phyloP scores from a whole-genome alignment of 495 filamentous ascomycete species.

The Penicillium pancosmium region DNA sequence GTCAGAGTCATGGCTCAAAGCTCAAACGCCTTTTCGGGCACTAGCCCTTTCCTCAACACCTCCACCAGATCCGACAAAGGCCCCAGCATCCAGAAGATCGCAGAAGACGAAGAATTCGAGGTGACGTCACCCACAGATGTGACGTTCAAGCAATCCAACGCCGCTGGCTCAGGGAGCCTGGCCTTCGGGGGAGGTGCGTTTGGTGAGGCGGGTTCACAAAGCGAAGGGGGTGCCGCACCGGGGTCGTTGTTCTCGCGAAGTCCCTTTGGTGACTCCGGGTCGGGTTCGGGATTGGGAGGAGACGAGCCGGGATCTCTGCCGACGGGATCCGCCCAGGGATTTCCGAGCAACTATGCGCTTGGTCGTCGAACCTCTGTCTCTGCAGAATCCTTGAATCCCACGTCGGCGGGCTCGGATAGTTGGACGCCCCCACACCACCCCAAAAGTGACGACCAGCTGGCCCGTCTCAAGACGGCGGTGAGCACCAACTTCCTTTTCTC shows the following conservation, averaged over 20 bases:
- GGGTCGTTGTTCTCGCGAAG: conserved; percentile 39
- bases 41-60: conserved; percentile 56
- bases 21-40: conserved; percentile 56
- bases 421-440: conserved; percentile 85
- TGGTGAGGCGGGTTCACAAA: conserved; percentile 24
- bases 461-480: conserved; percentile 78
- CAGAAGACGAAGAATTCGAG: conserved; percentile 65
- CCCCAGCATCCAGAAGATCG: conserved; percentile 50
- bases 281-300: conserved; percentile 23
- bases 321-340: conserved; percentile 56
- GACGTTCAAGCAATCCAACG: conserved; percentile 49
- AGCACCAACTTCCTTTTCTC: conserved; percentile 91
- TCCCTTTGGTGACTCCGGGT: conserved; percentile 34
- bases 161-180: conserved; percentile 24
- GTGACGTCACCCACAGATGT: conserved; percentile 65
- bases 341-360: conserved; percentile 93
- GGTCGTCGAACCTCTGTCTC: conserved; percentile 94
- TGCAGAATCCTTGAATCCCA: conserved; percentile 92
- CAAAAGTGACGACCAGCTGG: conserved; percentile 80
- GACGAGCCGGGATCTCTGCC: conserved; percentile 37
- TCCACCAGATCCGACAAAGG: conserved; percentile 34
- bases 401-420: conserved; percentile 77
- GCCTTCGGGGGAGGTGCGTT: conserved; percentile 38
- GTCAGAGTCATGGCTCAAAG: conserved; percentile 51
- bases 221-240: conserved; percentile 5